phyloP scores from a whole-genome alignment of 805 yeast species.

The Wickerhamia fluorescens region DNA sequence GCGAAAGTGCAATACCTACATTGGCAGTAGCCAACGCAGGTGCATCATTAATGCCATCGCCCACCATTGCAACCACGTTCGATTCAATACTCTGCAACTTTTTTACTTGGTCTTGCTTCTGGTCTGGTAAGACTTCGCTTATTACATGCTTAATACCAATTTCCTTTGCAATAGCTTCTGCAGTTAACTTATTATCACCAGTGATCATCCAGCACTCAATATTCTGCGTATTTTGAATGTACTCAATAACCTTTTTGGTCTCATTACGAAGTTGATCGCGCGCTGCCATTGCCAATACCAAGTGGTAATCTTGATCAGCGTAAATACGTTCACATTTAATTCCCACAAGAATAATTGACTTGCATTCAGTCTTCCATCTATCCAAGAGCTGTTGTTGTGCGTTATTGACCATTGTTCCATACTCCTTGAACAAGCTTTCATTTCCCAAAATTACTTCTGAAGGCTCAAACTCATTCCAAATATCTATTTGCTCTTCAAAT shows the following conservation, averaged over 20 bases:
- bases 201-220: constrained; percentile 70
- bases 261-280: constrained; percentile 59
- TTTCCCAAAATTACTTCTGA: constrained; percentile 48
- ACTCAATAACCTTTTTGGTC: constrained; percentile 41
- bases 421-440: constrained; percentile 49
- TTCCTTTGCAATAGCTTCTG: constrained; percentile 57
- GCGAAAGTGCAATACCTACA: constrained; percentile 70
- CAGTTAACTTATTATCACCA: constrained; percentile 66
- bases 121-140: constrained; percentile 69
- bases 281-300: constrained; percentile 47
- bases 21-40: constrained; percentile 73
- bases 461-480: constrained; percentile 29
- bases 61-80: constrained; percentile 63
- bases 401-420: constrained; percentile 30
- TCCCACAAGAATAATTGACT: constrained; percentile 56
- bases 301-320: constrained; percentile 23
- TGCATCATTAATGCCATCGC: constrained; percentile 81
- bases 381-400: constrained; percentile 29
- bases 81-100: constrained; percentile 40
- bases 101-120: constrained; percentile 54
- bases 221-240: constrained; percentile 24
- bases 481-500: constrained; percentile 10
- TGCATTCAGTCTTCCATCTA: constrained; percentile 56
- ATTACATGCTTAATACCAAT: constrained; percentile 56
- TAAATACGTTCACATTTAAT: constrained; percentile 22